Base-by-base conservation (phyloP, 495 filamentous ascomycete species). In the Xylaria acuta region DNA sequence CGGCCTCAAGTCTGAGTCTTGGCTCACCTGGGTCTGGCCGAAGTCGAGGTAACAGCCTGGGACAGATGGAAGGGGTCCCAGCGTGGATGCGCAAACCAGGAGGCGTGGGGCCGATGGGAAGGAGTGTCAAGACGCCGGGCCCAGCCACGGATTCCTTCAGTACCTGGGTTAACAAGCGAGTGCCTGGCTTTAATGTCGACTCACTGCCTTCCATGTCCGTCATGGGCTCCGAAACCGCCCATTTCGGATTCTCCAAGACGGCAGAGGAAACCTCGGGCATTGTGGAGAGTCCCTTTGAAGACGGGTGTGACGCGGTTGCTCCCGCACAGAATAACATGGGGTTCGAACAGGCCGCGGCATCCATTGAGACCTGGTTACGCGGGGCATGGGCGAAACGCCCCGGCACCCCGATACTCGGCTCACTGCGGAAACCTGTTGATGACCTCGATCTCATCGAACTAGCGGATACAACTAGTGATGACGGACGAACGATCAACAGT, bases 291-390 rank as follows among this genome's bases (percentile, higher is more conserved):
- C 79, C 85, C 0, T 83, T 84, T 43, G 83, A 84, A 38, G 80
- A 83, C 7, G 82, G 83, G 1, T 76, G 81, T n/a, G 82, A 82
- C 38, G 78, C 75, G 5, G 64, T 76, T 6, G 75, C 81, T 11
- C 71, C 78, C 40, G 75, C 75, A 40, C 67, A 74, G 11, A 80
- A 83, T 53, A 81, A 80, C 27, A 79, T 80, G 25, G 84, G 81
- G 7, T 81, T 98, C 7, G 95, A 97, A 75, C 92, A 94, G 67
- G 89, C 97, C 2, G 94, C 94, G 0, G 91, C 92, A 16, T 92
- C 90, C 16, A 88, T 99, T 38, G 95, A 98, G 80, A 90, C 90
- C 8, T 99, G 96, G 94, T 86, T 98, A 73, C 85, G 94, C 54
- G 93, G 91, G 72, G 88, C 95, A 67, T 93, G 92, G 47, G 88